Conservation (phyloP, 257 asterid species). For the Lavandula angustifolia region DNA sequence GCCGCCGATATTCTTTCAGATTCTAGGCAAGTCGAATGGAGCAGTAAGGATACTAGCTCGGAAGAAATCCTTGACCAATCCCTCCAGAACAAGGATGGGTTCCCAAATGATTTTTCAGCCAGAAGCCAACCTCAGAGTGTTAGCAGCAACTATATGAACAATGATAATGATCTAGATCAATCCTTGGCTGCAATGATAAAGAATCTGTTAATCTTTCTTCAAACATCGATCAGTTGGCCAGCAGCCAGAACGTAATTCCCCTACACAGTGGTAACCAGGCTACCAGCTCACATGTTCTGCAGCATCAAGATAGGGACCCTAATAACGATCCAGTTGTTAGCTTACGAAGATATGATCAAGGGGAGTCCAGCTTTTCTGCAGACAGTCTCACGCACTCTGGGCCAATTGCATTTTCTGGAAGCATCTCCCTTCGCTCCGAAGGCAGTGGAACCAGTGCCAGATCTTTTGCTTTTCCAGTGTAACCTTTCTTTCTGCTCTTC, state of each 20-base stretch:
- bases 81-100: neutral
- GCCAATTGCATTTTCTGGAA: slow-evolving; percentile 46
- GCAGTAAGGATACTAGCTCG: neutral
- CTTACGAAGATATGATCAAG: slow-evolving; percentile 32
- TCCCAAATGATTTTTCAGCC: neutral
- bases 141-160: slow-evolving; percentile 21
- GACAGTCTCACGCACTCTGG: slow-evolving; percentile 38
- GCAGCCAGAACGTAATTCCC: neutral
- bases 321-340: slow-evolving; percentile 8
- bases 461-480: slow-evolving; percentile 74
- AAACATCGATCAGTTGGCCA: neutral
- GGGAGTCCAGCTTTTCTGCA: slow-evolving; percentile 58
- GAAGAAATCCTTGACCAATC: too few relatives aligned
- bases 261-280: neutral
- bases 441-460: slow-evolving; percentile 60
- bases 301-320: slow-evolving; percentile 17
- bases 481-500: slow-evolving; percentile 15
- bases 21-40: neutral
- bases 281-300: neutral
- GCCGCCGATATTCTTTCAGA: neutral
- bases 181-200: neutral
- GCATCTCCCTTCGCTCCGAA: slow-evolving; percentile 59
- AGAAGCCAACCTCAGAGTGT: neutral
- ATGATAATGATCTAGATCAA: slow-evolving; percentile 3
- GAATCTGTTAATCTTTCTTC: neutral